Conservation (phyloP, 805 yeast species). For the Kluyveromyces lactis region DNA sequence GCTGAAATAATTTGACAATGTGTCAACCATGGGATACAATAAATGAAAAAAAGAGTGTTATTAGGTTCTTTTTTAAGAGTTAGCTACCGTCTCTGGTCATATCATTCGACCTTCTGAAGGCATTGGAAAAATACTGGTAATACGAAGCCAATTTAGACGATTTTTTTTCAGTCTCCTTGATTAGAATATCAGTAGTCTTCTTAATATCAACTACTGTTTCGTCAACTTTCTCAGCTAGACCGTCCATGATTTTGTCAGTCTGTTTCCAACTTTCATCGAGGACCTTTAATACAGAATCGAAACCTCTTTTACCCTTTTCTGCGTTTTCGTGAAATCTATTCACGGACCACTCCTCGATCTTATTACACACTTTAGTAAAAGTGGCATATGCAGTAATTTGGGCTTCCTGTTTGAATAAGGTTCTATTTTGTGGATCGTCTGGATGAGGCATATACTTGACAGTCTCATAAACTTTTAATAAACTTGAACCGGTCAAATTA, state of each 20-base stretch:
- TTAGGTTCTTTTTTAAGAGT: too few relatives aligned
- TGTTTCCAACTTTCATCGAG: conserved; percentile 30
- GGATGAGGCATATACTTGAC: conserved; percentile 74
- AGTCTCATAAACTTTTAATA: conserved; percentile 76
- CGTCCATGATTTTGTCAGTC: conserved; percentile 23
- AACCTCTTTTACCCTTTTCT: conserved; percentile 68
- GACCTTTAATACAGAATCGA: conserved; percentile 64
- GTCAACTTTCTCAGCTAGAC: conserved; percentile 22
- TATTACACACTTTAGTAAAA: conserved; percentile 60
- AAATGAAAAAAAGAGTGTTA: too few relatives aligned
- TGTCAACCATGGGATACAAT: too few relatives aligned
- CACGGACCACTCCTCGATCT: conserved; percentile 87
- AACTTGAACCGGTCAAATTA: conserved; percentile 71
- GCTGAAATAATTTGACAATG: too few relatives aligned
- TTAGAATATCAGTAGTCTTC: conserved; percentile 16
- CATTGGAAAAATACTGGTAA: conserved; percentile 11
- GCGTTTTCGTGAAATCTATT: conserved; percentile 88
- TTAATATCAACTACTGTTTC: conserved; percentile 26
- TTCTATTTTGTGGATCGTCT: conserved; percentile 38
- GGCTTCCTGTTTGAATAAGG: conserved; percentile 74
- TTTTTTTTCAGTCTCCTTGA: conserved; percentile 21
- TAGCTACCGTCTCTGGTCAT: not conserved
- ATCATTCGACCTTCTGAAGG: conserved; percentile 10
- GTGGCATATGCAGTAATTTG: conserved; percentile 80
- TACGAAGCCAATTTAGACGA: conserved; percentile 11